Conservation (phyloP, 2,329 filamentous ascomycete species). For the Ophiostoma himal-ulmi region DNA sequence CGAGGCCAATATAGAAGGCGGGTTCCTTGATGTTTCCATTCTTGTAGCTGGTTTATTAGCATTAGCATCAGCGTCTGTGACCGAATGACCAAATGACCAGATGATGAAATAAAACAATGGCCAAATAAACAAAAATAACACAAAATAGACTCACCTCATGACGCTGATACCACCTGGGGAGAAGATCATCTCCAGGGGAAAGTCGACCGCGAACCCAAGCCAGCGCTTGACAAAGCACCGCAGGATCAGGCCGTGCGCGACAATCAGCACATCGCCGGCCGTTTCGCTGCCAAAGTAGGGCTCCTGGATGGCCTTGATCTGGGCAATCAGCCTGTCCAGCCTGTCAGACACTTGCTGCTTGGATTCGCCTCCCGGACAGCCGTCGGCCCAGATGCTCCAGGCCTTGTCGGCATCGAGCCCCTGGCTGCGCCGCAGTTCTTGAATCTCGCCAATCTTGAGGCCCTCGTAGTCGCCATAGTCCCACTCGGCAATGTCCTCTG, state of each 20-base stretch:
- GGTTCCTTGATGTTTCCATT: slow-evolving; percentile 37
- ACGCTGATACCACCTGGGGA: slow-evolving; percentile 40
- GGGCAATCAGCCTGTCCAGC: slow-evolving; percentile 38
- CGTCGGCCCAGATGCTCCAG: slow-evolving; percentile 56
- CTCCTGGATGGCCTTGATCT: slow-evolving; percentile 38
- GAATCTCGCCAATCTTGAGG: slow-evolving; percentile 47
- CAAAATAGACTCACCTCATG: slow-evolving; percentile 34
- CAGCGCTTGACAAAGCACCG: slow-evolving; percentile 44
- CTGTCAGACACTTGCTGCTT: slow-evolving; percentile 35
- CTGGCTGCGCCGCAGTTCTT: slow-evolving; percentile 38
- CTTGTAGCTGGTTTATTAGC: slow-evolving; percentile 25
- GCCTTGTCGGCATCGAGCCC: slow-evolving; percentile 43
- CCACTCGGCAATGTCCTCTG: slow-evolving; percentile 53
- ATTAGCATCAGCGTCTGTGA: not conserved
- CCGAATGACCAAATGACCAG: too few relatives aligned
- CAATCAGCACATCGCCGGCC: slow-evolving; percentile 35
- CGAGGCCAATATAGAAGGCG: slow-evolving; percentile 36
- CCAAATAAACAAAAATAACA: slow-evolving; percentile 21
- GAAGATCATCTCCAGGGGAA: slow-evolving; percentile 39
- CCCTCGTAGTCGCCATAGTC: slow-evolving; percentile 60
- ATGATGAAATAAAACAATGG: too few relatives aligned
- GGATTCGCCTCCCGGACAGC: slow-evolving; percentile 50
- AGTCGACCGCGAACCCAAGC: slow-evolving; percentile 39
- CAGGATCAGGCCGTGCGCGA: slow-evolving; percentile 41
- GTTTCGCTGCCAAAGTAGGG: slow-evolving; percentile 38